Percentiles rank a stretch among this genome's conserved stretches.
phyloP scores from a whole-genome alignment of 257 asterid genomes.

The Nicotiana tomentosiformis region DNA sequence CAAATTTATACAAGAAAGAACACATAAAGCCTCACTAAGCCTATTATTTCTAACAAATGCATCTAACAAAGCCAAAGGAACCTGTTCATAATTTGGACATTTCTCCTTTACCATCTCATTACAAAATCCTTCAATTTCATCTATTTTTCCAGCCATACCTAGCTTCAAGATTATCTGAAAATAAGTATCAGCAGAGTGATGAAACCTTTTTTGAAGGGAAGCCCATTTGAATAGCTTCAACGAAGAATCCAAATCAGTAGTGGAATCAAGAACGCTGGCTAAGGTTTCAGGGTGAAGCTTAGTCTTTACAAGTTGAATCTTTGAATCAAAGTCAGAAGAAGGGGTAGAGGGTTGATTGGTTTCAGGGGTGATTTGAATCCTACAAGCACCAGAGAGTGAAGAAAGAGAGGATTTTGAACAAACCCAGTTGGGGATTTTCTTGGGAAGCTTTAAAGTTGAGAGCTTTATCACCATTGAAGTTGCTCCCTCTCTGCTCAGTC shows the following conservation, averaged over 20 bases:
- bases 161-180: slow-evolving; percentile 56
- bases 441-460: slow-evolving; percentile 31
- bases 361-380: slow-evolving; percentile 29
- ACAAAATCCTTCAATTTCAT: slow-evolving; percentile 71
- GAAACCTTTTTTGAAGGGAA: slow-evolving; percentile 51
- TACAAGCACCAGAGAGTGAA: slow-evolving; percentile 48
- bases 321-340: slow-evolving; percentile 46
- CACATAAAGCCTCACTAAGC: slow-evolving; percentile 62
- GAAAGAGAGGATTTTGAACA: slow-evolving; percentile 33
- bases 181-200: slow-evolving; percentile 59
- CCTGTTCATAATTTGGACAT: slow-evolving; percentile 41
- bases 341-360: slow-evolving; percentile 28
- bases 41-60: slow-evolving; percentile 41
- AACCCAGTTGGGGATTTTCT: slow-evolving; percentile 42
- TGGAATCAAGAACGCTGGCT: slow-evolving; percentile 39
- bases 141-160: slow-evolving; percentile 68
- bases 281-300: slow-evolving; percentile 57
- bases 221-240: slow-evolving; percentile 73
- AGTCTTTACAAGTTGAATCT: slow-evolving; percentile 39
- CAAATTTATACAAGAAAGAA: slow-evolving; percentile 52
- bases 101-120: slow-evolving; percentile 58
- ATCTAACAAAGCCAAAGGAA: slow-evolving; percentile 47
- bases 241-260: slow-evolving; percentile 67
- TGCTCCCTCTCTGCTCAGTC: neutral
- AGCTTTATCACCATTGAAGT: slow-evolving; percentile 63